Evolutionary conservation across 2,329 filamentous ascomycete genomes (phyloP).

Genomic region (Huntiella abstrusa): DNA sequence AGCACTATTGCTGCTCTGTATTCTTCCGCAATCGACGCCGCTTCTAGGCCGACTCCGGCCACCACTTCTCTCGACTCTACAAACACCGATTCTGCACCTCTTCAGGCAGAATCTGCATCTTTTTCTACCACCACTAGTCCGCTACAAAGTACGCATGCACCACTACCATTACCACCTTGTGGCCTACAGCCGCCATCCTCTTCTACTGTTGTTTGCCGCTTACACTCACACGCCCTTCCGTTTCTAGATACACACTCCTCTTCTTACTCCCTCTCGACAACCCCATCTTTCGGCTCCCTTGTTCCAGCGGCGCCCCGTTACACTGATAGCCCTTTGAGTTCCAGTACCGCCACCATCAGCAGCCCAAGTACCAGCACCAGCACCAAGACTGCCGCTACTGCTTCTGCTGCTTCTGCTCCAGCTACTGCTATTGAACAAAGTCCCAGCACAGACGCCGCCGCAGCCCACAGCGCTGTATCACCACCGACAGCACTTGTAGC

Average conservation of each 20-base stretch:
- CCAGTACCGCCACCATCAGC: neutral
- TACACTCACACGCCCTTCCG: constrained; percentile 14
- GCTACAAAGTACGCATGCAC: neutral
- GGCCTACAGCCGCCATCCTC: constrained; percentile 12
- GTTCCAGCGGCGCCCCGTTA: constrained; percentile 6
- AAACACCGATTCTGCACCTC: too few species aligned
- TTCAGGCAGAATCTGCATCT: neutral
- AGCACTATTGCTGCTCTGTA: neutral
- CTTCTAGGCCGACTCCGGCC: too few species aligned
- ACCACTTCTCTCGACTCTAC: too few species aligned
- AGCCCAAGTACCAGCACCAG: neutral
- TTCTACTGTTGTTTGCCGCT: constrained; percentile 13
- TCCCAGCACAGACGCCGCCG: constrained; percentile 3
- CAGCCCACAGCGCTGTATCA: constrained; percentile 3
- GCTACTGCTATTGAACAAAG: neutral
- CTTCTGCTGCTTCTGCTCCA: neutral
- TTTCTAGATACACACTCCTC: constrained; percentile 15
- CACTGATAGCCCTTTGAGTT: neutral
- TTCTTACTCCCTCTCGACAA: constrained; percentile 11
- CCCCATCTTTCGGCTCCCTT: neutral
- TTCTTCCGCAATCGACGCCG: neutral
- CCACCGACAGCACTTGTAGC: constrained; percentile 2
- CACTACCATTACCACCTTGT: constrained; percentile 2
- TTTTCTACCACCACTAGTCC: neutral
- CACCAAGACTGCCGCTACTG: neutral